phyloP scores from a whole-genome alignment of 2,329 filamentous ascomycete genomes.

The Tolypocladium tropicale region DNA sequence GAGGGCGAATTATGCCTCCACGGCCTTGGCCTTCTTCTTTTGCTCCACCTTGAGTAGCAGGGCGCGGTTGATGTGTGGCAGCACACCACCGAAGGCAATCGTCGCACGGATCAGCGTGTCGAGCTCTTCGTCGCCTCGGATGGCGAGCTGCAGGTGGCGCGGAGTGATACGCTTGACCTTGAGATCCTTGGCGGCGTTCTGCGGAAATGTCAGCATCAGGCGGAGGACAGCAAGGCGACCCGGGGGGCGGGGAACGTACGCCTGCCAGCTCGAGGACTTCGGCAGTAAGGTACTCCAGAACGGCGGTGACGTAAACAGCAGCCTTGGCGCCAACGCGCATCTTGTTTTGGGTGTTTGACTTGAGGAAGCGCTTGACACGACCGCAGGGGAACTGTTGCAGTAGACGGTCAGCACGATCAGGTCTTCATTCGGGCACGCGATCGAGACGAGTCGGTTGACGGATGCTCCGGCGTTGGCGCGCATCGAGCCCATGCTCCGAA shows the following conservation, averaged over 20 bases:
- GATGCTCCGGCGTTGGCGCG: background rate
- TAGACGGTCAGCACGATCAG: constrained; percentile 10
- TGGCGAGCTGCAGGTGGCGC: constrained; percentile 93
- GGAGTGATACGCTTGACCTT: constrained; percentile 99
- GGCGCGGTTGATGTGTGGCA: constrained; percentile 97
- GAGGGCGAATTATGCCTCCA: constrained; percentile 27
- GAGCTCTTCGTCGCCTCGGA: constrained; percentile 95
- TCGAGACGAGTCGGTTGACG: background rate
- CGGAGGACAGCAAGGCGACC: constrained; percentile 4
- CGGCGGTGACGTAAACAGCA: constrained; percentile 94
- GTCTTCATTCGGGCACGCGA: background rate
- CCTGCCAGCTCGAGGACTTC: constrained; percentile 97
- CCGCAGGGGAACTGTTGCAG: constrained; percentile 81
- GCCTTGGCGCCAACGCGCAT: constrained; percentile 99
- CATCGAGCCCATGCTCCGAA: background rate
- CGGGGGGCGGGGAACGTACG: constrained; percentile 36
- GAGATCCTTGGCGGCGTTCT: constrained; percentile 97
- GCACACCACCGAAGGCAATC: constrained; percentile 95
- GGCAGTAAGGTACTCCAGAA: constrained; percentile 94
- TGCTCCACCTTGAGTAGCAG: constrained; percentile 92
- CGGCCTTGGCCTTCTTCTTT: constrained; percentile 73
- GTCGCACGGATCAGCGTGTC: constrained; percentile 96
- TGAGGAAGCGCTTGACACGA: constrained; percentile 99
- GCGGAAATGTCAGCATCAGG: constrained; percentile 11
- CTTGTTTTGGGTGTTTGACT: constrained; percentile 98